phyloP scores from a whole-genome alignment of 148 eudicot species.

The Selenicereus undatus region DNA sequence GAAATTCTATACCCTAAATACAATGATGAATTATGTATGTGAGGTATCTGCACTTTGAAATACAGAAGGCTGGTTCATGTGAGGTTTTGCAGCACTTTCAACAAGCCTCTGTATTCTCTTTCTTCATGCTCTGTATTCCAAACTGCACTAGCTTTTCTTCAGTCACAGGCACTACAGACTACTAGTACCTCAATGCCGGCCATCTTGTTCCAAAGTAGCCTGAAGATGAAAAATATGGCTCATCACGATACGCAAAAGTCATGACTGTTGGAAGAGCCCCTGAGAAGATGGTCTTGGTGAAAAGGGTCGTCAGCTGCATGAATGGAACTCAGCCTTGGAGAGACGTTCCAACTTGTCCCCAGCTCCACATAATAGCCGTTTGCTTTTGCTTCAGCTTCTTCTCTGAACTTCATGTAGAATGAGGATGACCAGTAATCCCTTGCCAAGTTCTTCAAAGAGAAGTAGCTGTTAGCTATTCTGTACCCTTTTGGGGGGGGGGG shows the following conservation, averaged over 20 bases:
- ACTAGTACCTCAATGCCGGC: background rate
- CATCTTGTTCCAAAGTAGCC: background rate
- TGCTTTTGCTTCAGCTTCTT: conserved; percentile 40
- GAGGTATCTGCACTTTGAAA: too few relatives aligned
- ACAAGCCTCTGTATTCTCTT: background rate
- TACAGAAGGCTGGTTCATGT: background rate
- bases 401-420: conserved; percentile 57
- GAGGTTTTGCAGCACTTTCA: background rate
- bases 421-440: conserved; percentile 82
- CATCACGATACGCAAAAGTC: conserved; percentile 18
- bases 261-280: conserved; percentile 23
- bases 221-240: background rate
- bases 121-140: background rate
- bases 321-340: conserved; percentile 65
- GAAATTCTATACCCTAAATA: too few relatives aligned
- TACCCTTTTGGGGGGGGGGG: background rate
- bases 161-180: background rate
- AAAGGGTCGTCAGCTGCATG: conserved; percentile 79
- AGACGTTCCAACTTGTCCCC: conserved; percentile 51
- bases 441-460: conserved; percentile 54
- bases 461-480: background rate
- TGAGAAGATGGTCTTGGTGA: conserved; percentile 51
- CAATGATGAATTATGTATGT: too few relatives aligned
- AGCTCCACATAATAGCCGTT: conserved; percentile 50
- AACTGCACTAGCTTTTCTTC: background rate